Conservation (phyloP, 176 grass and related monocot species). For the Eleusine indica region DNA sequence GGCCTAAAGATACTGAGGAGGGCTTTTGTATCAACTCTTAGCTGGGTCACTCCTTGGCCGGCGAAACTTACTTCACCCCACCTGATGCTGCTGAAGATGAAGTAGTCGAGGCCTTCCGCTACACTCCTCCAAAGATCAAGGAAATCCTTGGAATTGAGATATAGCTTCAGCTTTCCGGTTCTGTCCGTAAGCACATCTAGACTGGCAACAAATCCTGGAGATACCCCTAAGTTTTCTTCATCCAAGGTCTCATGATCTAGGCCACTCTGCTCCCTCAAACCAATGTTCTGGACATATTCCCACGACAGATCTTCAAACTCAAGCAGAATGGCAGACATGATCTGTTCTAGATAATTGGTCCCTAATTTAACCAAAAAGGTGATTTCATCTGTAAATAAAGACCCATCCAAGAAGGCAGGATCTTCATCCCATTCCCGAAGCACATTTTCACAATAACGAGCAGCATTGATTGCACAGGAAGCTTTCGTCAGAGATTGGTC, state of each 20-base stretch:
- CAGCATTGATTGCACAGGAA: slow-evolving; percentile 66
- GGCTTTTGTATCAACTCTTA: slow-evolving; percentile 63
- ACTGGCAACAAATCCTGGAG: slow-evolving; percentile 58
- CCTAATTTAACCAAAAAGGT: slow-evolving; percentile 69
- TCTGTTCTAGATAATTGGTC: slow-evolving; percentile 81
- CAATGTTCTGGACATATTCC: slow-evolving; percentile 78
- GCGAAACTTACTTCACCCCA: slow-evolving; percentile 62
- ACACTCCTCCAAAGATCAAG: slow-evolving; percentile 95
- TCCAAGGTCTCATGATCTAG: slow-evolving; percentile 43
- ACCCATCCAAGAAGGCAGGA: slow-evolving; percentile 65
- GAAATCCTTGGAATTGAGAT: slow-evolving; percentile 93
- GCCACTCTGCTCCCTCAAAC: slow-evolving; percentile 37
- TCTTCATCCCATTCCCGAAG: slow-evolving; percentile 87
- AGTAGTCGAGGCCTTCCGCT: slow-evolving; percentile 85
- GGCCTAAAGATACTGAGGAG: slow-evolving; percentile 74
- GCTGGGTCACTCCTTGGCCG: slow-evolving; percentile 55
- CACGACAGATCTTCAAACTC: slow-evolving; percentile 91
- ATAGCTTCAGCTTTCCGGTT: slow-evolving; percentile 54
- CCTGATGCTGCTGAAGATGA: slow-evolving; percentile 69
- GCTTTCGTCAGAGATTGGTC: slow-evolving; percentile 60
- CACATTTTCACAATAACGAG: slow-evolving; percentile 68
- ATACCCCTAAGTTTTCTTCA: slow-evolving; percentile 62
- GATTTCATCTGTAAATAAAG: slow-evolving; percentile 77
- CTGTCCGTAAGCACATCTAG: slow-evolving; percentile 70
- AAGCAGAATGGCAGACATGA: slow-evolving; percentile 74